Evolutionary conservation across 1,284 basidiomycete genomes (phyloP).

Genomic region (Malassezia caprae): DNA sequence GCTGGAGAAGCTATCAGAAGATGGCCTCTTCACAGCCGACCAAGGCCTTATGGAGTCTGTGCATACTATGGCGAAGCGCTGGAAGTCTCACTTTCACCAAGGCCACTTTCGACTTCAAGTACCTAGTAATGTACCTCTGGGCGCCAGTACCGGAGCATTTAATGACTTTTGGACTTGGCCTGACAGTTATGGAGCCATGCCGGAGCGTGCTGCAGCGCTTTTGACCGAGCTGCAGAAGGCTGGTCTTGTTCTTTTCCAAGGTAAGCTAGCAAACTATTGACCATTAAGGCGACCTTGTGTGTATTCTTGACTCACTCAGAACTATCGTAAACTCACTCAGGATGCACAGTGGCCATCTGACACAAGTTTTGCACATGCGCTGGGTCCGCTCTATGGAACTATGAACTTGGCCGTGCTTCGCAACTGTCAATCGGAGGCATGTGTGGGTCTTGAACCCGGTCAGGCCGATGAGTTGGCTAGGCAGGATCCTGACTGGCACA

Average conservation of each 20-base stretch:
- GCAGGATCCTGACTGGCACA: constrained; percentile 35
- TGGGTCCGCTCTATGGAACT: constrained; percentile 63
- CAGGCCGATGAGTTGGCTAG: constrained; percentile 24
- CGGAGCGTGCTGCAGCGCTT: constrained; percentile 54
- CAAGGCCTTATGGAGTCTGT: constrained; percentile 49
- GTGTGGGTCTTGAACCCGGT: constrained; percentile 34
- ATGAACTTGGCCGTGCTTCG: constrained; percentile 74
- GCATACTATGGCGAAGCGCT: constrained; percentile 59
- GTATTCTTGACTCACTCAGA: constrained; percentile 4
- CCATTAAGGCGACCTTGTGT: constrained; percentile 3
- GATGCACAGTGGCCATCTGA: constrained; percentile 79
- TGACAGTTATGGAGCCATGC: constrained; percentile 20
- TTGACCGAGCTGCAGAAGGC: constrained; percentile 55
- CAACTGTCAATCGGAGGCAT: constrained; percentile 81
- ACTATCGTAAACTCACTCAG: constrained; percentile 62
- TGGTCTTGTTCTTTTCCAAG: constrained; percentile 86
- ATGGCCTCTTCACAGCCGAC: constrained; percentile 53
- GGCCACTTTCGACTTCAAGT: constrained; percentile 69
- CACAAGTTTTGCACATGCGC: constrained; percentile 65
- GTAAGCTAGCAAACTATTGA: constrained; percentile 56
- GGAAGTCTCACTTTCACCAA: constrained; percentile 61
- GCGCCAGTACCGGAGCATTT: constrained; percentile 42
- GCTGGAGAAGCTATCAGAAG: constrained; percentile 51
- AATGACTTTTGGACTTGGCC: constrained; percentile 41
- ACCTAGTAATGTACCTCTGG: constrained; percentile 59